Percentiles rank a stretch among this genome's conserved stretches.
These are phyloP conservation scores for Letharia columbiana DNA, from an alignment of 495 filamentous ascomycete species.

Conservation along the genomic window DNA sequence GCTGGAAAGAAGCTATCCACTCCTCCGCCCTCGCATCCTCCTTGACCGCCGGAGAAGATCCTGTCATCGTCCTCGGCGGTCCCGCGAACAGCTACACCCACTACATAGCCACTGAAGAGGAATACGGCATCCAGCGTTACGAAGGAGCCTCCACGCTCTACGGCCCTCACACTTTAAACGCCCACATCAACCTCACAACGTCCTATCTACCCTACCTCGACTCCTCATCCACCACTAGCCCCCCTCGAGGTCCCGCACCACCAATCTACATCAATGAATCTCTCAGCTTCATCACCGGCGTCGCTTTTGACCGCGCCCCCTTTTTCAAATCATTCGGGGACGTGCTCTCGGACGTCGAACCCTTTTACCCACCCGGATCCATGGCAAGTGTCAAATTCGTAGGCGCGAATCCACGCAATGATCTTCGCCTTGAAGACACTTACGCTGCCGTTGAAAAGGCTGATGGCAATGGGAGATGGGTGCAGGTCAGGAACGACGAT, in stretches of 20 bases:
- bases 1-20: conserved; percentile 79
- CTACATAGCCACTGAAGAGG: conserved; percentile 89
- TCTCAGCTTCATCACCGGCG: conserved; percentile 70
- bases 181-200: conserved; percentile 79
- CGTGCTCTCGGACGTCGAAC: conserved; percentile 45
- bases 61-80: conserved; percentile 80
- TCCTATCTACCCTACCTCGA: conserved; percentile 62
- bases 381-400: conserved; percentile 61
- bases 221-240: conserved; percentile 35
- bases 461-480: conserved; percentile 48
- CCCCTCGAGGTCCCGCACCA: conserved; percentile 54
- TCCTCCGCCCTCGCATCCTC: conserved; percentile 38
- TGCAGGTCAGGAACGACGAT: conserved; percentile 55
- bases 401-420: conserved; percentile 85
- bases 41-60: conserved; percentile 35
- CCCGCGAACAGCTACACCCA: conserved; percentile 95
- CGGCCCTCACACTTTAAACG: conserved; percentile 82
- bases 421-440: conserved; percentile 68
- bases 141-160: conserved; percentile 94
- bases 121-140: conserved; percentile 85
- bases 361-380: conserved; percentile 49
- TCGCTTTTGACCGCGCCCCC: conserved; percentile 64
- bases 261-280: conserved; percentile 76
- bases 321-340: conserved; percentile 72
- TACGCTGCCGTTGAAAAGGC: conserved; percentile 71